These are phyloP conservation scores for Schwanniomyces polymorphus DNA, from an alignment of 805 yeast species.

Conservation along the genomic window DNA sequence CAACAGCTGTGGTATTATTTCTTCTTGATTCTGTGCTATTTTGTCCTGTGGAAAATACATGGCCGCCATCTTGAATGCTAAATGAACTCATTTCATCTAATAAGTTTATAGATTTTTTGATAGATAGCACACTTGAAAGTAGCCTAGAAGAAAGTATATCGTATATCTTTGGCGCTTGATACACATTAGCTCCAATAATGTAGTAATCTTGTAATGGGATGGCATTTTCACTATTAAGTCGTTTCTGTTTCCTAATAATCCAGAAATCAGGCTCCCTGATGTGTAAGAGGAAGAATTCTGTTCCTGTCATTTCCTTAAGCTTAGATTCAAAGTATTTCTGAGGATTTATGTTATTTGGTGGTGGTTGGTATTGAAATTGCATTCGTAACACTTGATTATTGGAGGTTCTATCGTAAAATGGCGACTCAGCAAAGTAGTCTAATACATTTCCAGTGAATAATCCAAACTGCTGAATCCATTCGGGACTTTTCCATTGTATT, in stretches of 20 bases:
- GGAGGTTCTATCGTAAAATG: conserved; percentile 91
- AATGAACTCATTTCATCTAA: conserved; percentile 32
- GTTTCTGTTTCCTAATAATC: conserved; percentile 80
- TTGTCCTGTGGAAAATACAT: conserved; percentile 18
- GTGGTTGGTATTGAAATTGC: conserved; percentile 83
- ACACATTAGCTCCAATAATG: conserved; percentile 87
- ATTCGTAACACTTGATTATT: conserved; percentile 92
- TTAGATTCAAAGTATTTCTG: conserved; percentile 50
- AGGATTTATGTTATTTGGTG: conserved; percentile 34
- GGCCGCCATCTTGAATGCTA: conserved; percentile 36
- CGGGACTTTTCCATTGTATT: conserved; percentile 96
- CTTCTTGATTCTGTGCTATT: conserved; percentile 4
- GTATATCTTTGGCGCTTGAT: conserved; percentile 81
- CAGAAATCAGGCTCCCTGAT: conserved; percentile 90
- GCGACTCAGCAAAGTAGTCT: conserved; percentile 91
- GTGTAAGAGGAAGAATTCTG: conserved; percentile 75
- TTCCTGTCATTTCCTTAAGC: conserved; percentile 75
- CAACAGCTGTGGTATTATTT: conserved; percentile 10
- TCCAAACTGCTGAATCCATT: conserved; percentile 91
- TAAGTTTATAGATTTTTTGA: conserved; percentile 33
- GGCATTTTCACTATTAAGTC: conserved; percentile 53
- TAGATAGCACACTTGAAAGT: conserved; percentile 33
- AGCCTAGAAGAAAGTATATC: conserved; percentile 73
- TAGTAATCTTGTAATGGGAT: conserved; percentile 73
- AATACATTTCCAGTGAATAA: conserved; percentile 85